Percentiles rank a stretch among this genome's conserved stretches.
phyloP scores from a whole-genome alignment of 805 yeast species.

The Torulaspora gathmanii region DNA sequence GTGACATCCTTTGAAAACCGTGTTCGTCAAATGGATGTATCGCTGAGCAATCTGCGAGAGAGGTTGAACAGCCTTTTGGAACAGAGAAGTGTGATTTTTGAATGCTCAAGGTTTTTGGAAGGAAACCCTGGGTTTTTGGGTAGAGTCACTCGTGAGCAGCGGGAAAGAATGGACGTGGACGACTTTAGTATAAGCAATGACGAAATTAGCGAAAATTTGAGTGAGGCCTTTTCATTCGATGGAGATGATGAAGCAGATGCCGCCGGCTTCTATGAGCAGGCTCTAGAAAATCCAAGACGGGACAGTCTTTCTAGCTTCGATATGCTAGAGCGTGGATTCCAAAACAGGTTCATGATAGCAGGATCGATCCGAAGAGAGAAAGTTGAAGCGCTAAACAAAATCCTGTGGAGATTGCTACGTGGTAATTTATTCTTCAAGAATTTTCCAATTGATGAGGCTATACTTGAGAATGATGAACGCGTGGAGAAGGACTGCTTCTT shows the following conservation, averaged over 20 bases:
- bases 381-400: conserved; percentile 67
- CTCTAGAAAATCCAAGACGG: conserved; percentile 8
- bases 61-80: conserved; percentile 67
- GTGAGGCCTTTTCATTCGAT: conserved; percentile 28
- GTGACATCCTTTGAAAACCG: conserved; percentile 67
- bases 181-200: conserved; percentile 22
- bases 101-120: conserved; percentile 47
- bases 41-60: conserved; percentile 55
- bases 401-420: conserved; percentile 87
- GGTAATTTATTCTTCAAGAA: conserved; percentile 83
- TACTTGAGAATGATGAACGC: conserved; percentile 52
- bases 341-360: conserved; percentile 40
- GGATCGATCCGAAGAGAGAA: conserved; percentile 79
- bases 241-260: conserved; percentile 14
- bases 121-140: conserved; percentile 34
- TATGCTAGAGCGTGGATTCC: conserved; percentile 39
- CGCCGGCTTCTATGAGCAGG: conserved; percentile 9
- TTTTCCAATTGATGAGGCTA: conserved; percentile 63
- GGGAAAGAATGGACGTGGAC: conserved; percentile 19
- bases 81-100: conserved; percentile 56
- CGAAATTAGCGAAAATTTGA: conserved; percentile 23
- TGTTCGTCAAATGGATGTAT: conserved; percentile 64
- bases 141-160: conserved; percentile 22
- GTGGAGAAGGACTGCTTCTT: conserved; percentile 79
- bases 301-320: conserved; percentile 24